Percentiles rank a stretch among this genome's conserved stretches.
phyloP scores from a whole-genome alignment of 2,329 filamentous ascomycete genomes.

The Arthrocladium fulminans region DNA sequence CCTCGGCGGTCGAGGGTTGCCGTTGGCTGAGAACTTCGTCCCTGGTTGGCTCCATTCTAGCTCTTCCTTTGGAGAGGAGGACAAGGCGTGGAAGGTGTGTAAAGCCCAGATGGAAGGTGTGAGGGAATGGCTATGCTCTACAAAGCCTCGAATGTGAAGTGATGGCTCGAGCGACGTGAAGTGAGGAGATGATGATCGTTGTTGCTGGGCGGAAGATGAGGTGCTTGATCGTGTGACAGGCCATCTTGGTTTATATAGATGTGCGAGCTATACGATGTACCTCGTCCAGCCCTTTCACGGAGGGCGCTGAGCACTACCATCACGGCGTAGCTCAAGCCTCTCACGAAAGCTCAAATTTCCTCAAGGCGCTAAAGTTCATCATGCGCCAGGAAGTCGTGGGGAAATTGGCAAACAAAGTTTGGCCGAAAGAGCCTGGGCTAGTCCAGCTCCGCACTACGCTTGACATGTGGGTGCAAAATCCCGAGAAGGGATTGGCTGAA shows the following conservation, averaged over 20 bases:
- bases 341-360: background rate
- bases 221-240: background rate
- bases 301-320: background rate
- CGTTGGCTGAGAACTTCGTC: constrained; percentile 20
- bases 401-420: background rate
- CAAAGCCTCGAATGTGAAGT: too few species aligned
- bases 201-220: background rate
- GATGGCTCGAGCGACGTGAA: background rate
- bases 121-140: too few species aligned
- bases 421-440: constrained; percentile 1
- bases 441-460: background rate
- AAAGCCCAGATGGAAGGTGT: too few species aligned
- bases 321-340: background rate
- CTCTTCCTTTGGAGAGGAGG: too few species aligned
- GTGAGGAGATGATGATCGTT: background rate
- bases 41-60: constrained; percentile 12
- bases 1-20: constrained; percentile 21
- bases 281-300: background rate
- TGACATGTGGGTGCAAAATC: background rate
- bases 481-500: background rate
- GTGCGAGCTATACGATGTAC: background rate
- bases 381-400: background rate
- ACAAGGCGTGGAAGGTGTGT: too few species aligned
- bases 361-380: background rate
- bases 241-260: background rate